Evolutionary conservation across 2,329 filamentous ascomycete species (phyloP).

Genomic region (Aspergillus pseudoviridinutans): DNA sequence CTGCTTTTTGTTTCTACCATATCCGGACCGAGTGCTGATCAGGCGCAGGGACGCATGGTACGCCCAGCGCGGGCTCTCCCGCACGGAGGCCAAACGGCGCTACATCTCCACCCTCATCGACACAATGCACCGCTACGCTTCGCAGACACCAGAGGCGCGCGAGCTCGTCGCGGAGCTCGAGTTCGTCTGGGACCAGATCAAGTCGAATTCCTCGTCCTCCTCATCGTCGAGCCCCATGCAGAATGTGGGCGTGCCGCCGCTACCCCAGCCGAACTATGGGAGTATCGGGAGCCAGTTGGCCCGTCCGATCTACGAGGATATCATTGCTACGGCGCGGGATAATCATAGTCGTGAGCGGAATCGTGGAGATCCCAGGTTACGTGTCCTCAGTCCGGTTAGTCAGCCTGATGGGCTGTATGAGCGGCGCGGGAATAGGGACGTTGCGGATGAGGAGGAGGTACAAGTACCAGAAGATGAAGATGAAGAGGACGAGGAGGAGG

Average conservation of each 20-base stretch:
- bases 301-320: slow-evolving; percentile 39
- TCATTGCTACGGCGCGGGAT: slow-evolving; percentile 45
- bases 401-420: slow-evolving; percentile 65
- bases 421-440: slow-evolving; percentile 38
- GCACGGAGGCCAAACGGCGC: slow-evolving; percentile 87
- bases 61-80: slow-evolving; percentile 72
- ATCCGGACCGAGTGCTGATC: background rate
- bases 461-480: slow-evolving; percentile 11
- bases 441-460: slow-evolving; percentile 31
- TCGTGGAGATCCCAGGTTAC: slow-evolving; percentile 50
- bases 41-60: slow-evolving; percentile 83
- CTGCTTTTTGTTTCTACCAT: background rate
- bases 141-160: slow-evolving; percentile 70
- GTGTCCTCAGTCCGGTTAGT: slow-evolving; percentile 78
- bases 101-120: slow-evolving; percentile 94
- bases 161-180: slow-evolving; percentile 93
- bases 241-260: slow-evolving; percentile 24
- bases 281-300: slow-evolving; percentile 35
- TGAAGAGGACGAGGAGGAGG: slow-evolving; percentile 33
- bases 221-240: slow-evolving; percentile 41
- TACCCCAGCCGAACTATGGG: slow-evolving; percentile 30
- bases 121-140: slow-evolving; percentile 95
- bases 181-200: slow-evolving; percentile 98
- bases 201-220: slow-evolving; percentile 68
- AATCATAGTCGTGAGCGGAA: slow-evolving; percentile 28